phyloP scores from a whole-genome alignment of 768 basidiomycete genomes.

The Exsudoporus frostii region DNA sequence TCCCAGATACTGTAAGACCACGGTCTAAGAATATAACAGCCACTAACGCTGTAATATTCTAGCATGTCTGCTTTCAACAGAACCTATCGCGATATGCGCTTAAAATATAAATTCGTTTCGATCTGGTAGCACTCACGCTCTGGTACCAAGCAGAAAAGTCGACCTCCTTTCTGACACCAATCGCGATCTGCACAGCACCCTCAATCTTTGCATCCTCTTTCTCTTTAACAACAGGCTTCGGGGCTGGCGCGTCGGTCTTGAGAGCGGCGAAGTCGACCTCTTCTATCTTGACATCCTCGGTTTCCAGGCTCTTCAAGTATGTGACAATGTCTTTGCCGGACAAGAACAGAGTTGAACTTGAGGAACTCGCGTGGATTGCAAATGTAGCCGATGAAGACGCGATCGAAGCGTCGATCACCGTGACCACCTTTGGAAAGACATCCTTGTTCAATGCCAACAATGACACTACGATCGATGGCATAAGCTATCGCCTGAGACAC shows the following conservation, averaged over 20 bases:
- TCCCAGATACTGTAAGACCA: constrained; percentile 99
- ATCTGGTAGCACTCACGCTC: constrained; percentile 51
- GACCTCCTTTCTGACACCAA: constrained; percentile 93
- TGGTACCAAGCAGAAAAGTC: constrained; percentile 96
- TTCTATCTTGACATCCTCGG: constrained; percentile 58
- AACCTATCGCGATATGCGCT: constrained; percentile 52
- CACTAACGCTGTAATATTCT: constrained; percentile 98
- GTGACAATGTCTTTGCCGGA: constrained; percentile 70
- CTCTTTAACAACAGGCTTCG: constrained; percentile 44
- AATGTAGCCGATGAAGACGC: constrained; percentile 58
- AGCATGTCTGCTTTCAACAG: constrained; percentile 97
- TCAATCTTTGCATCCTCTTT: constrained; percentile 81
- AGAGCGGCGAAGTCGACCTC: constrained; percentile 71
- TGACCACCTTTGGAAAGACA: constrained; percentile 67
- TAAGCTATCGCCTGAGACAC: neutral
- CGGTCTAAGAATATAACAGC: constrained; percentile 97
- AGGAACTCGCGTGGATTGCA: constrained; percentile 74
- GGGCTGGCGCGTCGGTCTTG: constrained; percentile 42
- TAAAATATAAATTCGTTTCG: neutral
- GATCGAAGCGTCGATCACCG: constrained; percentile 78
- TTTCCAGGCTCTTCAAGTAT: constrained; percentile 72
- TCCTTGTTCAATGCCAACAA: constrained; percentile 66
- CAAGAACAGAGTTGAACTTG: constrained; percentile 71
- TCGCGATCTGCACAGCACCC: constrained; percentile 86
- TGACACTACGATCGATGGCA: constrained; percentile 55